Conservation (phyloP, 2,329 filamentous ascomycete genomes). For the Cordyceps javanica region DNA sequence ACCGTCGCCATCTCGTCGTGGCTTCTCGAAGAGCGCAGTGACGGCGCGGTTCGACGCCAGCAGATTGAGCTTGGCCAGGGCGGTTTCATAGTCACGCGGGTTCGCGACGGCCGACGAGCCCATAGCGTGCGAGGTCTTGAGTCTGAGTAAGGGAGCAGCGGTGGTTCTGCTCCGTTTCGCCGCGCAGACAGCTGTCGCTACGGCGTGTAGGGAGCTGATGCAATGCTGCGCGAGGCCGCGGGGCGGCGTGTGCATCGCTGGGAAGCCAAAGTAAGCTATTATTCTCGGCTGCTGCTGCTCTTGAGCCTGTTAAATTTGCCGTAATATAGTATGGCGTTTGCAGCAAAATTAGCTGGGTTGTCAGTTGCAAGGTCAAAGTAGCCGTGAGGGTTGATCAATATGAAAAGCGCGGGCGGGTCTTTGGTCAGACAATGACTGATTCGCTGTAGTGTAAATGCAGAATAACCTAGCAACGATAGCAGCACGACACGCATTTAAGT, state of each 20-base stretch:
- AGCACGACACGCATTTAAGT: too few relatives aligned
- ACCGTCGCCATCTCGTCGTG: constrained; percentile 30
- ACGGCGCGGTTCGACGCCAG: constrained; percentile 75
- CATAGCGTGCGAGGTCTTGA: not conserved
- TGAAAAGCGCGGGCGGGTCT: too few relatives aligned
- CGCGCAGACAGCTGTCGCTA: not conserved
- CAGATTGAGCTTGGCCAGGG: constrained; percentile 66
- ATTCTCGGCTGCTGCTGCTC: not conserved
- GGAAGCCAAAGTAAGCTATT: not conserved
- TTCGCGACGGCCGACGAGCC: not conserved
- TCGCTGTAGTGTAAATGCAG: too few relatives aligned
- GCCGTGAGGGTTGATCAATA: too few relatives aligned
- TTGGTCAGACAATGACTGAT: too few relatives aligned
- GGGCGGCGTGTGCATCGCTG: not conserved
- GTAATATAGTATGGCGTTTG: not conserved
- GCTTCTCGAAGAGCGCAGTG: constrained; percentile 40
- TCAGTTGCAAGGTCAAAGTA: too few relatives aligned
- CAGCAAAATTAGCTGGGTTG: too few relatives aligned
- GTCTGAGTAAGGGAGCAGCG: not conserved
- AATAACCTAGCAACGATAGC: too few relatives aligned
- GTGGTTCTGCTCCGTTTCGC: not conserved
- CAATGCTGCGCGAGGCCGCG: not conserved
- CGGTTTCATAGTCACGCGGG: constrained; percentile 51
- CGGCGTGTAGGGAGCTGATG: not conserved
- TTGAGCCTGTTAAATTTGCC: too few relatives aligned